These are phyloP conservation scores for Cyanidiococcus yangmingshanensis DNA, from an alignment of 23 red algal genomes.

Conservation along the genomic window DNA sequence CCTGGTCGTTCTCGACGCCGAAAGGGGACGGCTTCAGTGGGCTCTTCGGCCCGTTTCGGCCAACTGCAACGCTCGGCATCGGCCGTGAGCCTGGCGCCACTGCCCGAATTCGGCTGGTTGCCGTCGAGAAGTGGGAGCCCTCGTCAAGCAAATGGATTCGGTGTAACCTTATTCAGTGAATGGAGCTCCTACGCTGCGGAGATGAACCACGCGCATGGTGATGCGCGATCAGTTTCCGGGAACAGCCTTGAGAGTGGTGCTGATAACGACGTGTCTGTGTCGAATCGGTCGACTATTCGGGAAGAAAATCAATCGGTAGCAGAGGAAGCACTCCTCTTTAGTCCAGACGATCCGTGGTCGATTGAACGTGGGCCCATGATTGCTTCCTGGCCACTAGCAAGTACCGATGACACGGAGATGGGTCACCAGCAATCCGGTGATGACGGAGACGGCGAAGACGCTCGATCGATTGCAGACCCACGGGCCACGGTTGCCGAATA, in stretches of 20 bases:
- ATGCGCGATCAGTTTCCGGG: neutral
- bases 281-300: neutral
- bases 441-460: neutral
- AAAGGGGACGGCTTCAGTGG: neutral
- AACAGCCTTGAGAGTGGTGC: neutral
- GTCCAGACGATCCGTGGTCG: neutral
- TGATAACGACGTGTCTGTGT: neutral
- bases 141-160: neutral
- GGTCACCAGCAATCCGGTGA: neutral
- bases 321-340: neutral
- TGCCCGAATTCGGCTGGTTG: neutral
- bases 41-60: neutral
- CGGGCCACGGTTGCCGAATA: neutral
- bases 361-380: neutral
- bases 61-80: slow-evolving; percentile 8
- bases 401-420: neutral
- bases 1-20: neutral
- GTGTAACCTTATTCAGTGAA: neutral
- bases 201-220: neutral
- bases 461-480: neutral
- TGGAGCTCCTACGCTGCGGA: neutral
- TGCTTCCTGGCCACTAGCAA: neutral
- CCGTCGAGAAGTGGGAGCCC: neutral
- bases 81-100: neutral
- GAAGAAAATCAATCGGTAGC: neutral